These are phyloP conservation scores for Alternaria sp. DNA, from an alignment of 2,329 filamentous ascomycete species.

Conservation along the genomic window DNA sequence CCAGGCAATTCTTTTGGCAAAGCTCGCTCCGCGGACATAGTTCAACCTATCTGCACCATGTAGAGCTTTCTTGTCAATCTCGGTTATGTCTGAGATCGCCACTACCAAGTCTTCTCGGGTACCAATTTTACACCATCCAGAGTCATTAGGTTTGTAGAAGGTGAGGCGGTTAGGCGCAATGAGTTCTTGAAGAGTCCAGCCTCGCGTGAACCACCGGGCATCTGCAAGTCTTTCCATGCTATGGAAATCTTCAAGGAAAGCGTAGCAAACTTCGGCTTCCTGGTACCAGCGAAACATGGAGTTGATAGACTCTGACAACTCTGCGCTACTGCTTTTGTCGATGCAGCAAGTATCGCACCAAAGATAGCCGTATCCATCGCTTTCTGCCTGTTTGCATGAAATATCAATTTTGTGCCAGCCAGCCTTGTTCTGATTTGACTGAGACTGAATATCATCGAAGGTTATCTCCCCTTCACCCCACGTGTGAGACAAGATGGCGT, in stretches of 20 bases:
- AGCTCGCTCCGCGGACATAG: not conserved
- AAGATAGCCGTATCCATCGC: not conserved
- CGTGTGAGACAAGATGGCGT: not conserved
- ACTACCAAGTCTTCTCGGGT: not conserved
- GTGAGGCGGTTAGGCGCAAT: not conserved
- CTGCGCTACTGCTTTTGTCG: not conserved
- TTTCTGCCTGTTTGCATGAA: not conserved
- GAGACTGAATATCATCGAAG: not conserved
- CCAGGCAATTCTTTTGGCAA: not conserved
- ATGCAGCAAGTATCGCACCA: not conserved
- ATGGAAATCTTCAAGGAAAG: not conserved
- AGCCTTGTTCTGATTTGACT: not conserved
- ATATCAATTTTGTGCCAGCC: not conserved
- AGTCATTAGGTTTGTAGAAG: not conserved
- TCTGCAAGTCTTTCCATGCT: not conserved
- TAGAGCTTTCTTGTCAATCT: not conserved
- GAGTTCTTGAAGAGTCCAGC: not conserved
- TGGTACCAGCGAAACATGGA: not conserved
- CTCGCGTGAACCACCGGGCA: not conserved
- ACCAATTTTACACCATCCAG: not conserved
- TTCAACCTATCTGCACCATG: not conserved
- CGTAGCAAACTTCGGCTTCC: not conserved
- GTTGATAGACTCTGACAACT: not conserved
- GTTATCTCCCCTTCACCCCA: not conserved
- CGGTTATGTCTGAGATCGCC: accelerated